Percentiles rank a stretch among this genome's conserved stretches.
These are phyloP conservation scores for Acanthamoeba polyphaga DNA, from an alignment of 208 protist genomes.

Conservation along the genomic window DNA sequence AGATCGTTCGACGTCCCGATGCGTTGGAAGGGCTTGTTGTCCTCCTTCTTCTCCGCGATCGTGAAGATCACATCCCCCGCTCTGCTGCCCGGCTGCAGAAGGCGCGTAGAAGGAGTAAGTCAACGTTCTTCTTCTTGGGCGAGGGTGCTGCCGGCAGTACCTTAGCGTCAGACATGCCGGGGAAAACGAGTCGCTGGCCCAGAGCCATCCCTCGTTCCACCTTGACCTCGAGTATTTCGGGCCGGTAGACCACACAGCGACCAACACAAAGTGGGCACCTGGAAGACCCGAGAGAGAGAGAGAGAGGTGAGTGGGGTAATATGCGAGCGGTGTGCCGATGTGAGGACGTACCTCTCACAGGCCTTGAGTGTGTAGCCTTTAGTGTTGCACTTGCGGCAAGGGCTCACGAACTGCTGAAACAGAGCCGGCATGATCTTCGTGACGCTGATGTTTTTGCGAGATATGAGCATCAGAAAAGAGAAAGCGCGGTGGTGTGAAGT, in stretches of 20 bases:
- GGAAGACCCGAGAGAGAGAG: neutral
- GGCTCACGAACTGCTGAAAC: neutral
- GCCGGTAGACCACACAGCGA: neutral
- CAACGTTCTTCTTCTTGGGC: neutral
- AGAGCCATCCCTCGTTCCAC: neutral
- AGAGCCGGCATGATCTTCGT: slow-evolving; percentile 23
- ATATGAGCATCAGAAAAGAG: neutral
- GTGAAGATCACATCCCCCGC: slow-evolving; percentile 12
- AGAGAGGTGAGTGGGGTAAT: neutral
- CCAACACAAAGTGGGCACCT: slow-evolving; percentile 12
- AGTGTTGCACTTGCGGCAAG: slow-evolving; percentile 4
- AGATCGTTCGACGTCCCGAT: slow-evolving; percentile 27
- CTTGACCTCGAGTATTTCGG: slow-evolving; percentile 33
- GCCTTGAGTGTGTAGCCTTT: neutral
- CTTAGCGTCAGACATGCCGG: slow-evolving; percentile 34
- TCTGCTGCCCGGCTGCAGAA: slow-evolving; percentile 28
- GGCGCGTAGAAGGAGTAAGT: neutral
- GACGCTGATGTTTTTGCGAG: neutral
- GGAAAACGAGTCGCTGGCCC: neutral
- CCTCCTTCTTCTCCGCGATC: slow-evolving; percentile 29
- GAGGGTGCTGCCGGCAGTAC: neutral
- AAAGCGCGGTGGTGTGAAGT: neutral
- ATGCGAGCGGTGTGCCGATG: neutral
- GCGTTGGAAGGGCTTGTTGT: slow-evolving; percentile 33
- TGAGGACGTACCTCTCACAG: neutral